Evolutionary conservation across 176 grass and related monocot species (phyloP), one percentile per base, ranked within the genome.

Genomic region (Oryza meridionalis): DNA sequence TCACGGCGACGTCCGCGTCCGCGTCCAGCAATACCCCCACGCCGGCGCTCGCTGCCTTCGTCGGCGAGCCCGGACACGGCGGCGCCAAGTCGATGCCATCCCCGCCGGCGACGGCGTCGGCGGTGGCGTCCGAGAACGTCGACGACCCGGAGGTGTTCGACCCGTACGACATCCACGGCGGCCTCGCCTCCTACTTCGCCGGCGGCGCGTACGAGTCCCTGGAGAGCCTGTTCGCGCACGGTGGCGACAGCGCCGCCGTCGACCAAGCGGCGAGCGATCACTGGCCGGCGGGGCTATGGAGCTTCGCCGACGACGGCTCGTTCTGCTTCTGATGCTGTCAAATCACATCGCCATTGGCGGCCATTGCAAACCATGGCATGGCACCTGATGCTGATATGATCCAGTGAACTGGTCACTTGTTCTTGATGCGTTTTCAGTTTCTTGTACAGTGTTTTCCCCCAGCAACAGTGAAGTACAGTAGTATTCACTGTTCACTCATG

Each of bases 71-170:
- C 2, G 1, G 38, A 2, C 9, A 9, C 2, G 2, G 24, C 16
- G 9, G 13, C 63, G 25, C 25, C 8, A 21, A 0, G 77, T 49
- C 12, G 26, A 2, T 0, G 63, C 9, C 5, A 13, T 7, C 37
- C 55, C 10, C 6, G 1, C 21, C 17, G 0, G 4, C 15, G 38
- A 12, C 11, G 21, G 6, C 16, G 0, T 3, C 14, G 38, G 6
- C 11, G n/a, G 7, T 35, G 21, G n/a, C 19, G 12, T 78, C 13
- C 76, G 7, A 1, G 11, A 26, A 12, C 9, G 4, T 13, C 46
- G 13, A 49, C 46, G 13, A 15, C 46, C 46, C 63, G 19, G 77
- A 51, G 77, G 44, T 69, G 44, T 67, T 80, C 55, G 64, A 80
- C 65, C 65, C 45, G 65, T 69, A 69, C 45, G 78, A 53, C 82